These are phyloP conservation scores for Colletotrichum chrysophilum DNA, from an alignment of 2,329 filamentous ascomycete genomes.

Conservation along the genomic window DNA sequence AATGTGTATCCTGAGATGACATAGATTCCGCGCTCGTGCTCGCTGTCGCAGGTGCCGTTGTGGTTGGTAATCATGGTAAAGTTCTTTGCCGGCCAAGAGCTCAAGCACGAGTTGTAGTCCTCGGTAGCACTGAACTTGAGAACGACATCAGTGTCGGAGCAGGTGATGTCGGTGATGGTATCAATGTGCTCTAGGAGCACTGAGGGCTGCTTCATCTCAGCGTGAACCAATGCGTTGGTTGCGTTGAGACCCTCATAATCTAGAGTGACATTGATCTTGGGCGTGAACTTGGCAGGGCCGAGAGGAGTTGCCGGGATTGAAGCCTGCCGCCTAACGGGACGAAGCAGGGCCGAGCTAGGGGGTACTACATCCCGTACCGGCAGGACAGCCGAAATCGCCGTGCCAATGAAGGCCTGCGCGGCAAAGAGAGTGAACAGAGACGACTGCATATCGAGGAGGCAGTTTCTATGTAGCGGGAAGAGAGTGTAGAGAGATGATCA, in stretches of 20 bases:
- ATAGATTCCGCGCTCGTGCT: slow-evolving; percentile 44
- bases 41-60: slow-evolving; percentile 40
- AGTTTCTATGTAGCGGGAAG: neutral
- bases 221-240: slow-evolving; percentile 16
- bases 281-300: slow-evolving; percentile 21
- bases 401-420: neutral
- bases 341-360: slow-evolving; percentile 1
- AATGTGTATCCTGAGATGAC: slow-evolving; percentile 26
- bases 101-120: slow-evolving; percentile 22
- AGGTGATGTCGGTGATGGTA: slow-evolving; percentile 17
- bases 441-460: neutral
- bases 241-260: slow-evolving; percentile 20
- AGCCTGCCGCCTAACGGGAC: slow-evolving; percentile 3
- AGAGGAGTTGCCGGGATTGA: neutral
- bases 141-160: slow-evolving; percentile 6
- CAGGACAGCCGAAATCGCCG: neutral
- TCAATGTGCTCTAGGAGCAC: slow-evolving; percentile 25
- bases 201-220: slow-evolving; percentile 22
- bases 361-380: neutral
- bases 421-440: slow-evolving; percentile 5
- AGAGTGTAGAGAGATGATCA: neutral
- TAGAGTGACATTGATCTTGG: slow-evolving; percentile 22
- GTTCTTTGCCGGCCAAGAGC: slow-evolving; percentile 19
- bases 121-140: slow-evolving; percentile 21
- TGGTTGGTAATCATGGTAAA: slow-evolving; percentile 48